A percentile compares a stretch with the other conserved stretches of the same genome.
Evolutionary conservation across 1,284 basidiomycete genomes (phyloP).

Genomic region (Malassezia restricta): DNA sequence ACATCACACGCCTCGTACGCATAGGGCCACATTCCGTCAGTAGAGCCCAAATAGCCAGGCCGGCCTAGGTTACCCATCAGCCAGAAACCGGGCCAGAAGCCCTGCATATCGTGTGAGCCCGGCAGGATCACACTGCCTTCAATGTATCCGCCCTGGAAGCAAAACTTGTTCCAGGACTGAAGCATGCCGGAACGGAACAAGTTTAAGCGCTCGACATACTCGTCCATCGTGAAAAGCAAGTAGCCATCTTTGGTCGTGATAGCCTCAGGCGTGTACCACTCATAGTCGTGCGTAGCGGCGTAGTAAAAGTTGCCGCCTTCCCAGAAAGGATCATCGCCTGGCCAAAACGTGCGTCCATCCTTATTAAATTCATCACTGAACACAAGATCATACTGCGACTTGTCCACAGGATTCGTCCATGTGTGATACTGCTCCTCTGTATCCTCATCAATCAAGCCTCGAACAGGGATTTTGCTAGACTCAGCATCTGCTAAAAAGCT

Average conservation of each 20-base stretch:
- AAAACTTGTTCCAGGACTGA: conserved; percentile 46
- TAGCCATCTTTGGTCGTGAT: conserved; percentile 31
- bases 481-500: neutral
- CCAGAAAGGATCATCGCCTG: conserved; percentile 44
- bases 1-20: conserved; percentile 45
- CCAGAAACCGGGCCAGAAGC: conserved; percentile 50
- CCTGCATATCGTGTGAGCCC: conserved; percentile 35
- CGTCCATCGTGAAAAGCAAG: conserved; percentile 31
- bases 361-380: conserved; percentile 61
- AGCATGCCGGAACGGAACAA: conserved; percentile 45
- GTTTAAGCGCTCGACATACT: conserved; percentile 29
- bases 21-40: conserved; percentile 47
- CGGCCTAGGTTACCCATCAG: conserved; percentile 41
- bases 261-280: conserved; percentile 47
- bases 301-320: conserved; percentile 44
- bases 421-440: conserved; percentile 21
- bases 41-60: conserved; percentile 41
- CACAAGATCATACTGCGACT: conserved; percentile 52
- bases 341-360: conserved; percentile 55
- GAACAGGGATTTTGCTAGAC: neutral
- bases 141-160: conserved; percentile 45
- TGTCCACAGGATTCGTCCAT: conserved; percentile 16
- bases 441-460: conserved; percentile 27
- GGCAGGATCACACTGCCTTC: conserved; percentile 34
- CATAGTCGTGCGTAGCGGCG: conserved; percentile 37